Evolutionary conservation across 768 basidiomycete genomes (phyloP).

Genomic region (Xanthoconium purpureum): DNA sequence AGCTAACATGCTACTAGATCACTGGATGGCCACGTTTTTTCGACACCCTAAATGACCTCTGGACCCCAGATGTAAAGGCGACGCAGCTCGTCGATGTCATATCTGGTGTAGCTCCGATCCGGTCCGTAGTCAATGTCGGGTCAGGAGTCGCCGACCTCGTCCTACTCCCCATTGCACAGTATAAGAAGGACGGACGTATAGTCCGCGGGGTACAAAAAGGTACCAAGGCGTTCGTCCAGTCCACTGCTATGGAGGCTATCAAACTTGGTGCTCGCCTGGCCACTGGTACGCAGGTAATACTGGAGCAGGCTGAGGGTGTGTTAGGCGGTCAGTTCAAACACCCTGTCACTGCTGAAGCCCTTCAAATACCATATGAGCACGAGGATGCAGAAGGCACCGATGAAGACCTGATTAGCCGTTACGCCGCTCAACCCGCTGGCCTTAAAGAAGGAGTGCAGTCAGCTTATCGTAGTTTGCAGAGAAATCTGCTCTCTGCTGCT

Average conservation of each 20-base stretch:
- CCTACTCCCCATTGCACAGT: slow-evolving; percentile 93
- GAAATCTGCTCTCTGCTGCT: slow-evolving; percentile 88
- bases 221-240: slow-evolving; percentile 87
- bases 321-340: slow-evolving; percentile 76
- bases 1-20: slow-evolving; percentile 52
- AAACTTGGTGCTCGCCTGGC: slow-evolving; percentile 91
- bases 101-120: slow-evolving; percentile 93
- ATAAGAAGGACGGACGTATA: slow-evolving; percentile 93
- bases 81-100: slow-evolving; percentile 97
- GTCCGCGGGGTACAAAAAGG: slow-evolving; percentile 93
- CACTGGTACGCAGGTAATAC: slow-evolving; percentile 95
- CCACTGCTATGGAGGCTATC: slow-evolving; percentile 93
- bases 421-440: slow-evolving; percentile 86
- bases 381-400: slow-evolving; percentile 32
- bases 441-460: slow-evolving; percentile 84
- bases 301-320: slow-evolving; percentile 92
- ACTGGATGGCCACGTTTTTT: slow-evolving; percentile 91
- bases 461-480: slow-evolving; percentile 86
- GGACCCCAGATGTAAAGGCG: slow-evolving; percentile 99
- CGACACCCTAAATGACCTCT: slow-evolving; percentile 91
- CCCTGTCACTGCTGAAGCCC: slow-evolving; percentile 62
- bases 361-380: slow-evolving; percentile 44
- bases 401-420: slow-evolving; percentile 74
- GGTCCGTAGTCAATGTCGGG: slow-evolving; percentile 95
- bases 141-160: slow-evolving; percentile 96